These are phyloP conservation scores for Pseudogymnoascus sp. DNA, from an alignment of 2,329 filamentous ascomycete species.

Conservation along the genomic window DNA sequence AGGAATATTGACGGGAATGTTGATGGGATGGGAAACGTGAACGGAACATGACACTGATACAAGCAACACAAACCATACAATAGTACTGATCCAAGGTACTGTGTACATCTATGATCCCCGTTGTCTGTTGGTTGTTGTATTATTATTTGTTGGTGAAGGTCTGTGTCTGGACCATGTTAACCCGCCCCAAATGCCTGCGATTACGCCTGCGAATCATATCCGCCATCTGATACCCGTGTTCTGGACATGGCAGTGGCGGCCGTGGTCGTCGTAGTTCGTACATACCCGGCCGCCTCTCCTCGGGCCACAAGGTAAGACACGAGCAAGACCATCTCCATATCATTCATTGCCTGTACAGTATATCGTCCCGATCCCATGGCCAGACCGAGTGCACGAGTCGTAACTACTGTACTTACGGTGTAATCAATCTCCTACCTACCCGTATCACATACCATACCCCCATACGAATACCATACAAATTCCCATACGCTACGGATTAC, in stretches of 20 bases:
- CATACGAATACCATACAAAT: not conserved
- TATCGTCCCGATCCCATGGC: not conserved
- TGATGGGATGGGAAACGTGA: not conserved
- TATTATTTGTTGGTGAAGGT: not conserved
- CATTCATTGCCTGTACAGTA: not conserved
- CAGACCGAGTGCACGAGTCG: not conserved
- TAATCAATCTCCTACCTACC: not conserved
- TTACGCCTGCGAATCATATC: not conserved
- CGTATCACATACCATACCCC: not conserved
- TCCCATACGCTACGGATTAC: not conserved
- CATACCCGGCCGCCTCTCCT: not conserved
- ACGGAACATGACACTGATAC: not conserved
- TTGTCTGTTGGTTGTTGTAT: not conserved
- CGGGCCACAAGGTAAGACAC: not conserved
- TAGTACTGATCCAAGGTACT: not conserved
- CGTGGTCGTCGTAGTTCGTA: no score
- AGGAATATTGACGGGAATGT: no score
- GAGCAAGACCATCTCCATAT: not conserved
- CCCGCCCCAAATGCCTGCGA: not conserved
- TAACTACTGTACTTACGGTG: not conserved
- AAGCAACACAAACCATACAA: not conserved
- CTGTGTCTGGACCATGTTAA: not conserved
- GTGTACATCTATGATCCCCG: not conserved
- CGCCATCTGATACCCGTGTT: not conserved
- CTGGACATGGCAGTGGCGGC: not conserved